Conservation (phyloP, 2,329 filamentous ascomycete species). For the Pyricularia sp. region DNA sequence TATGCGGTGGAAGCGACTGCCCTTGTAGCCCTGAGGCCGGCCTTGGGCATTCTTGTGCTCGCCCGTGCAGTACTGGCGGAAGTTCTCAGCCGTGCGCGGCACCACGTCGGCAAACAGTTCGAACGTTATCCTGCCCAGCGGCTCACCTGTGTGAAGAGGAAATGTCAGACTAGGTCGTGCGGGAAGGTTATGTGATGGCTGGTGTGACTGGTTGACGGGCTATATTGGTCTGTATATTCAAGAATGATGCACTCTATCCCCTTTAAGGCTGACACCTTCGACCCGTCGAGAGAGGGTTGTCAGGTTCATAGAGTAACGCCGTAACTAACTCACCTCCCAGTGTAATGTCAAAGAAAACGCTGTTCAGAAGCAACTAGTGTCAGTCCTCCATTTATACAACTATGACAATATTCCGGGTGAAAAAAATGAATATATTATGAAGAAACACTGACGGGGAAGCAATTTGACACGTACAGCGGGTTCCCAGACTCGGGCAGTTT, state of each 20-base stretch:
- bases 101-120: constrained; percentile 79
- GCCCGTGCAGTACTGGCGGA: constrained; percentile 92
- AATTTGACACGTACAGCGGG: constrained; percentile 27
- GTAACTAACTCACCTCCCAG: constrained; percentile 49
- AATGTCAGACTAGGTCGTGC: background rate
- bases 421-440: background rate
- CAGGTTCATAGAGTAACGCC: too few relatives aligned
- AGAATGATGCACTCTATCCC: background rate
- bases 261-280: background rate
- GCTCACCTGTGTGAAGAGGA: constrained; percentile 47
- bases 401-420: background rate
- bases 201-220: background rate
- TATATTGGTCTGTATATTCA: background rate
- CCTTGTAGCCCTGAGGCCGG: constrained; percentile 84
- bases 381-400: background rate
- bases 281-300: background rate
- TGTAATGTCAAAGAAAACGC: constrained; percentile 31
- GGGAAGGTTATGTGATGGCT: background rate
- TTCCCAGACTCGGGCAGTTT: constrained; percentile 33
- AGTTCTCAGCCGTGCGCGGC: constrained; percentile 88
- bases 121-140: constrained; percentile 76
- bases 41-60: constrained; percentile 71
- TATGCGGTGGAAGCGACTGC: constrained; percentile 85
- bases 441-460: background rate
- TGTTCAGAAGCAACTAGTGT: constrained; percentile 6